Conservation (phyloP, 2,329 filamentous ascomycete species). For the Aspergillus vadensis region DNA sequence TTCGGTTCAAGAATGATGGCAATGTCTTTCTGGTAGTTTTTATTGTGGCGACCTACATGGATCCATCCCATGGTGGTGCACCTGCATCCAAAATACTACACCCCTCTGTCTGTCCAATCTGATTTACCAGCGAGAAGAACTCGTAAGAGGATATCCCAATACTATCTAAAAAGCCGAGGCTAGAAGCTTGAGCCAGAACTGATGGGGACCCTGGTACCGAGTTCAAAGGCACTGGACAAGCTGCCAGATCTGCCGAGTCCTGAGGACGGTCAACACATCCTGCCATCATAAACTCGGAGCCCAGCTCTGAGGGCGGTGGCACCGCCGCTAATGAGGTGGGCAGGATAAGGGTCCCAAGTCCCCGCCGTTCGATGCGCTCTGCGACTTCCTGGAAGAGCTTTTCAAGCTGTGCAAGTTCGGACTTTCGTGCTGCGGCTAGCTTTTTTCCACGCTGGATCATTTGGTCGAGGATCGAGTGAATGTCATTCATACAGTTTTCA, state of each 20-base stretch:
- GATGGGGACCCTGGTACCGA: background rate
- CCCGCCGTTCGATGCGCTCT: constrained; percentile 13
- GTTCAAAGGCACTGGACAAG: too few species aligned
- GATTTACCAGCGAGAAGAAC: constrained; percentile 43
- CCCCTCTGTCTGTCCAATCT: constrained; percentile 31
- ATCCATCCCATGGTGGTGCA: too few species aligned
- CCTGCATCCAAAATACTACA: constrained; percentile 16
- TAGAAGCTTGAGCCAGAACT: background rate
- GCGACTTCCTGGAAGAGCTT: constrained; percentile 31
- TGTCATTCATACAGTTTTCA: constrained; percentile 15
- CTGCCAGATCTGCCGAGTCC: background rate
- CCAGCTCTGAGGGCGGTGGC: too few species aligned
- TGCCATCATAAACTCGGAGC: too few species aligned
- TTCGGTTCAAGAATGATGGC: too few species aligned
- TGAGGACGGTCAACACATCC: too few species aligned
- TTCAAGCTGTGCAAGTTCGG: constrained; percentile 33
- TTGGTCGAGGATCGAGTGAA: constrained; percentile 35
- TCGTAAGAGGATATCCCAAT: constrained; percentile 45
- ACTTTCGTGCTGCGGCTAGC: constrained; percentile 33
- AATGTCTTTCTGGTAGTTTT: too few species aligned
- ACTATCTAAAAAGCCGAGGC: constrained; percentile 36
- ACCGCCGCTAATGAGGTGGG: background rate
- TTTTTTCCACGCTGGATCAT: constrained; percentile 39
- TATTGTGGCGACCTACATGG: too few species aligned
- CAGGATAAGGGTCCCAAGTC: background rate